Evolutionary conservation across 148 eudicot genomes (phyloP), one percentile per base, ranked within the genome.

Genomic region (Dianthus caryophyllus): DNA sequence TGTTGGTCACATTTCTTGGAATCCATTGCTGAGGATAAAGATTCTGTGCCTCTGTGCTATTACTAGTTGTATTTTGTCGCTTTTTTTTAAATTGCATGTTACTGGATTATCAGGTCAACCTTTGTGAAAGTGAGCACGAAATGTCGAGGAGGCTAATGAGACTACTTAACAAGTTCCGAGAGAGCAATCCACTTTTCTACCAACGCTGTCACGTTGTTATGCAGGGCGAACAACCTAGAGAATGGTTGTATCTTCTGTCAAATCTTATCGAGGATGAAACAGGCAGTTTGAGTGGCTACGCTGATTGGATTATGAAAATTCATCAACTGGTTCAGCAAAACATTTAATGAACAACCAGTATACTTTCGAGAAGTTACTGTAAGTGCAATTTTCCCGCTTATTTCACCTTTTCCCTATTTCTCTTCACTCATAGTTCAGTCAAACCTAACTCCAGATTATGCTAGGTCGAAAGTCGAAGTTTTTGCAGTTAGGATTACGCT

Each of bases 211-310:
- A 90, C 73, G 80, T 95, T 77, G 93, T 90, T 73, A 82, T 93
- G 75, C 99, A 90, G 82, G 96, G 99, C 31, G 97, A 90, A 74
- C 99, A 94, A 71, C 97, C 99, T 12, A 74, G 91, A 74, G 99
- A 95, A 88, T 91, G 96, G 48, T 84, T 79, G 71, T 90, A 82
- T 79, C 80, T 90, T 58, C 92, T 95, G 44, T 64, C 83, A 65
- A 88, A 88, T 78, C 85, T 95, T 41, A 81, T 95, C 9, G 99
- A 95, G 77, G 99, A 95, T 77, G 93, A 88, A 66, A 76, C 75
- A 41, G 88, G 90, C 17, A 90, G 91, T 69, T 71, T 77, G 39
- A 85, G 74, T 78, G 82, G 97, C 76, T 95, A 95, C 79, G 71
- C 71, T 58, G 99, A 95, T 54, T 95, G 99, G 99, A 75, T 95